Base-by-base conservation (phyloP, 805 yeast species). In the Metschnikowia borealis region DNA sequence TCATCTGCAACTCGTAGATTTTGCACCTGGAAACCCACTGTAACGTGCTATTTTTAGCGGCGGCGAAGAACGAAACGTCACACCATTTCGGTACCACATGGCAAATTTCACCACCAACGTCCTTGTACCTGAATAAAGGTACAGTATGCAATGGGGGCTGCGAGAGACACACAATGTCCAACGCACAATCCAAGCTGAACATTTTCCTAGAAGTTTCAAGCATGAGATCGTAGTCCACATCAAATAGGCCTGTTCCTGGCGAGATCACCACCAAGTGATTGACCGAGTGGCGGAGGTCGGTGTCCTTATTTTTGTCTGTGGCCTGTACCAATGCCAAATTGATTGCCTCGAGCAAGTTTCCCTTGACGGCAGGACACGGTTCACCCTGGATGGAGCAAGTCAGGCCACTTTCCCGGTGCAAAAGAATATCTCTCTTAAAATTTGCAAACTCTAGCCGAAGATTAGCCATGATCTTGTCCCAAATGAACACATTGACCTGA, bases 21-120 rank as follows among this genome's bases (percentile, higher is more conserved):
- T 89, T 89, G 66, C 97, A 90, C 34, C 94, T 74, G 0, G 99
- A 97, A n/a, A 85, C 79, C 97, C 98, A 92, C 57, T 81, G 86
- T 32, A 73, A 73, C 5, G 61, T 52, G 6, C 45, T 54, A 18
- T 72, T 70, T 29, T 74, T 71, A 2, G 76, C 65, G 45, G 85
- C 88, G 48, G 79, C 82, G 87, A 96, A 94, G 62, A 87, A 94
- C 0, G 96, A 90, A 13, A 91, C 85, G 63, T 95, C 97, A 60
- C 94, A 80, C 97, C 99, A 94, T 44, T 87, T 85, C 1, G 99
- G 99, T 10, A 90, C 86, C 63, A 95, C 86, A 62, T 87, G 87
- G 38, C 80, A 77, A 11, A 85, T 63, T 29, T 70, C 69, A 2
- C 75, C 76, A 38, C 69, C 62, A 29, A 50, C 53, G 55, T 82